Evolutionary conservation across 805 yeast genomes (phyloP).

Genomic region (Monosporozyma aquatica): DNA sequence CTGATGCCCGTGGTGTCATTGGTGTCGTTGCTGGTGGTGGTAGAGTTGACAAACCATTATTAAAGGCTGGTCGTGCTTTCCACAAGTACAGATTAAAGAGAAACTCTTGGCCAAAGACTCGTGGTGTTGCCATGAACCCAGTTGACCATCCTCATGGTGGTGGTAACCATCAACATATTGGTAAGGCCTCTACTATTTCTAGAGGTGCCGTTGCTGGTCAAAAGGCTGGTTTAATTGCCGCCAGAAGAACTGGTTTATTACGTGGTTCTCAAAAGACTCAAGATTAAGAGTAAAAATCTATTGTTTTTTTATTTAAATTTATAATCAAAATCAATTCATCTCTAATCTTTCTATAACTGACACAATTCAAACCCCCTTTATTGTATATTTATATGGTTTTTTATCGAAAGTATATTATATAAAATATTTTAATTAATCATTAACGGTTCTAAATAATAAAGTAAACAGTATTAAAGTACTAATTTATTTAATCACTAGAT

Average conservation of each 20-base stretch:
- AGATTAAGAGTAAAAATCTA: constrained; percentile 46
- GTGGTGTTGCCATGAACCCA: constrained; percentile 99
- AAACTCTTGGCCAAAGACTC: constrained; percentile 99
- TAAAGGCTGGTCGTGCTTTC: constrained; percentile 99
- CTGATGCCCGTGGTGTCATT: constrained; percentile 97
- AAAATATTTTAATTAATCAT: constrained; percentile 11
- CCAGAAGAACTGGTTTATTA: constrained; percentile 99
- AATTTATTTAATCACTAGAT: not conserved
- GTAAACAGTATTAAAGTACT: not conserved
- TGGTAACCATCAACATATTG: constrained; percentile 99
- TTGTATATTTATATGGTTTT: constrained; percentile 11
- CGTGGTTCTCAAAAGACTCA: constrained; percentile 97
- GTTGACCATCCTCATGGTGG: constrained; percentile 99
- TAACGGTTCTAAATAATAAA: constrained; percentile 10
- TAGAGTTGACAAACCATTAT: constrained; percentile 98
- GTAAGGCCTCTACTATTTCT: constrained; percentile 98
- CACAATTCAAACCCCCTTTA: constrained; percentile 3
- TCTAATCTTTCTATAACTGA: constrained; percentile 2
- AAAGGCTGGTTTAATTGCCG: constrained; percentile 99
- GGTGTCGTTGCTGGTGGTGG: constrained; percentile 99
- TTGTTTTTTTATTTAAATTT: not conserved
- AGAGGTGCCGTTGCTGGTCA: constrained; percentile 99
- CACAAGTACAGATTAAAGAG: constrained; percentile 99
- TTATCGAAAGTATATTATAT: constrained; percentile 5
- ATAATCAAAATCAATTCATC: constrained; percentile 2